A percentile compares a stretch with the other conserved stretches of the same genome.
Evolutionary conservation across 768 basidiomycete genomes (phyloP).

Genomic region (Megacollybia marginata): DNA sequence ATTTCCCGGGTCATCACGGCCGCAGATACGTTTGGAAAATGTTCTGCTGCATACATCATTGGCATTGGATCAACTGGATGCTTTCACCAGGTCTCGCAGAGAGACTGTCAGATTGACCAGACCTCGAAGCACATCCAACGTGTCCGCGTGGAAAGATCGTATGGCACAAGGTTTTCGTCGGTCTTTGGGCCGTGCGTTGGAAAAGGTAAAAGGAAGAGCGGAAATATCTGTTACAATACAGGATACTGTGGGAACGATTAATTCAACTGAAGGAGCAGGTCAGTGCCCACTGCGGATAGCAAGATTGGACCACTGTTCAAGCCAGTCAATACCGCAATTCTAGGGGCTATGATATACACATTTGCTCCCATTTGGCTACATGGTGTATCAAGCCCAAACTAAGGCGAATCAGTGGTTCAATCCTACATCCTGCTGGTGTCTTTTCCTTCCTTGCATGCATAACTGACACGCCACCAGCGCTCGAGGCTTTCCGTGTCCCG

Average conservation of each 20-base stretch:
- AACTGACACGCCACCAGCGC: no score
- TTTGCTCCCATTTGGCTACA: conserved; percentile 25
- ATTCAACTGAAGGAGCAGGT: conserved; percentile 21
- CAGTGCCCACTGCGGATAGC: neutral
- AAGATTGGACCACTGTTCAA: neutral
- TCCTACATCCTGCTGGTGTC: no score
- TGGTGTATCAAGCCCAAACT: no score
- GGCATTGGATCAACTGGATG: conserved; percentile 44
- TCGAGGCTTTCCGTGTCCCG: no score
- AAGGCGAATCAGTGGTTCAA: no score
- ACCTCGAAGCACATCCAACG: conserved; percentile 30
- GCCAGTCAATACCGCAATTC: conserved; percentile 14
- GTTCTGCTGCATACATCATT: conserved; percentile 48
- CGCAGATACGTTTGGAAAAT: conserved; percentile 41
- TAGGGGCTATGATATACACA: conserved; percentile 38
- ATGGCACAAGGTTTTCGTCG: conserved; percentile 53
- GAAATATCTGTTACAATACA: conserved; percentile 42
- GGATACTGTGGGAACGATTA: conserved; percentile 37
- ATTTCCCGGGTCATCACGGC: conserved; percentile 43
- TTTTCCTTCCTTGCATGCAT: no score
- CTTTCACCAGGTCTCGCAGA: conserved; percentile 17
- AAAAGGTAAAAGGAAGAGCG: conserved; percentile 50
- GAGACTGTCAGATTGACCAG: conserved; percentile 11
- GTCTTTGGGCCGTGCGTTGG: conserved; percentile 65
- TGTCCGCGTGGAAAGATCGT: conserved; percentile 60